Evolutionary conservation across 2,329 filamentous ascomycete species (phyloP).

Genomic region (Sporothrix globosa): DNA sequence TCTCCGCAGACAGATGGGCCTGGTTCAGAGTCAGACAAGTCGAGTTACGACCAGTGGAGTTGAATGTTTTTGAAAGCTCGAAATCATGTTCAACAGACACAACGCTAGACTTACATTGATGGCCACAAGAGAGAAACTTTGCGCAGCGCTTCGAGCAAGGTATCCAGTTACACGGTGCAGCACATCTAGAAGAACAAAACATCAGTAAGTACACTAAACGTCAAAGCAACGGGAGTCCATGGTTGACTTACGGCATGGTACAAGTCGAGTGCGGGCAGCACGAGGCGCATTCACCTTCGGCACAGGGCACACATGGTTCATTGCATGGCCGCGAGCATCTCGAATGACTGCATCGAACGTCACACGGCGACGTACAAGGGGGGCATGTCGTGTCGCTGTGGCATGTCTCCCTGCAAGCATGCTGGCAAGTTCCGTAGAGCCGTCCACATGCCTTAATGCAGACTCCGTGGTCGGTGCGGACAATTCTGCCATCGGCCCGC

Average conservation of each 20-base stretch:
- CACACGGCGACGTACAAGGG: slow-evolving; percentile 55
- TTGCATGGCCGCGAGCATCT: slow-evolving; percentile 58
- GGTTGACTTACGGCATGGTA: slow-evolving; percentile 31
- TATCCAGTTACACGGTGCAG: slow-evolving; percentile 67
- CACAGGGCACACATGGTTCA: slow-evolving; percentile 65
- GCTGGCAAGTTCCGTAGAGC: slow-evolving; percentile 57
- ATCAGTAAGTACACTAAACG: background rate
- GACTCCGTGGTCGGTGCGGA: slow-evolving; percentile 47
- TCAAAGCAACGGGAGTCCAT: no score
- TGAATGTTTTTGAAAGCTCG: background rate
- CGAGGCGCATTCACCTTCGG: slow-evolving; percentile 57
- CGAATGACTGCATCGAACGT: slow-evolving; percentile 52
- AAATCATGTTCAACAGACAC: background rate
- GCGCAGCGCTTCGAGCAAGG: slow-evolving; percentile 66
- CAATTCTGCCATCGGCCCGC: slow-evolving; percentile 42
- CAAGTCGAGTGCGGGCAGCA: slow-evolving; percentile 55
- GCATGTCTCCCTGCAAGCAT: slow-evolving; percentile 57
- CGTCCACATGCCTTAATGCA: slow-evolving; percentile 57
- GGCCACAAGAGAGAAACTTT: slow-evolving; percentile 58
- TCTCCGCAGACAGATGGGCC: slow-evolving; percentile 67
- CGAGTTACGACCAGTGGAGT: background rate
- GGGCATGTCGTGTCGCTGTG: slow-evolving; percentile 55
- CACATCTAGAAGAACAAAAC: slow-evolving; percentile 50
- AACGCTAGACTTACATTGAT: slow-evolving; percentile 51
- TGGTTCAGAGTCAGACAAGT: background rate